Evolutionary conservation across 768 basidiomycete genomes (phyloP), one percentile per base, ranked within the genome.

Genomic region (Mycena rosella): DNA sequence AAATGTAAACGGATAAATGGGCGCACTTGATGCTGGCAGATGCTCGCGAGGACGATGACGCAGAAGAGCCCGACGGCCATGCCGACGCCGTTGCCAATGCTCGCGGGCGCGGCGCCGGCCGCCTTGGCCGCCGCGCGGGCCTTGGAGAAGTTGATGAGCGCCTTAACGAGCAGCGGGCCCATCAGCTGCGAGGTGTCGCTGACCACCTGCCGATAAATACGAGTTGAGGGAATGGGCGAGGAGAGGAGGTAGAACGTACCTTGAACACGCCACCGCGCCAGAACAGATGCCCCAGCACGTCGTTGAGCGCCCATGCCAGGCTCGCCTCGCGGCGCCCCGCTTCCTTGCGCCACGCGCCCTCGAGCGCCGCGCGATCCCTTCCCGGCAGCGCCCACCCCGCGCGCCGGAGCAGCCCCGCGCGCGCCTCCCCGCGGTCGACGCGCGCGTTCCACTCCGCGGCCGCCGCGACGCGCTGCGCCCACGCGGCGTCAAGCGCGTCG

Each of bases 211-310:
- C n/a, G n/a, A n/a, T n/a, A n/a, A n/a, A n/a, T 1, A 7, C 27
- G 18, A n/a, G n/a, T 51, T 10, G 24, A 15, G 36, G 17, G n/a
- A 40, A 60, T 2, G 6, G 10, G 22, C 24, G 6, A 44, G 26
- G 20, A 13, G 15, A 20, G 10, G 26, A 17, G 9, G 18, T 2
- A 15, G 3, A 20, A 45, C 49, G 52, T 34, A 86, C 86, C 81
- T 91, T 91, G 79, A 89, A 86, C 44, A 81, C 69, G 10, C 90
- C 91, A 4, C 86, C 90, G 32, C 79, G 77, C 91, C 91, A 92
- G 78, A 91, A 91, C 44, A 83, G 78, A 34, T 75, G 74, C 14
- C 86, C 87, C 65, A 91, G 80, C 5, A 86, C 84, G 67, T 89
- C 89, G 71, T 90, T 90, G 52, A 91, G 74, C 15, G 88, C 86